A percentile compares a stretch with the other conserved stretches of the same genome.
Conservation (phyloP, 2,329 filamentous ascomycete genomes). For the Ramularia endophylla region DNA sequence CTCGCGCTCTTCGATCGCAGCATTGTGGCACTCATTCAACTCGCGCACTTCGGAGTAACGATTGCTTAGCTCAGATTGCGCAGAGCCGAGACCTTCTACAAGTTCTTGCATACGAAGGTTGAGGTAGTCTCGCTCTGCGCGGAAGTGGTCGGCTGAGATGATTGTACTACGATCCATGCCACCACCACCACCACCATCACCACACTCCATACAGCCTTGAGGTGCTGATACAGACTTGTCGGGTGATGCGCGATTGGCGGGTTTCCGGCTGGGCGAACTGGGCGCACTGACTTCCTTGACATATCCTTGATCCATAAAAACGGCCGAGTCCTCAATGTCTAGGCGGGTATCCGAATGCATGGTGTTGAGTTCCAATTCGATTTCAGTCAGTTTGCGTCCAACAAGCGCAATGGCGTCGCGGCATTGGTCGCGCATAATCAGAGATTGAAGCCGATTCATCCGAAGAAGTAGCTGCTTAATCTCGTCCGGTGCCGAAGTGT, state of each 20-base stretch:
- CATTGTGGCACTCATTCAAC: constrained; percentile 26
- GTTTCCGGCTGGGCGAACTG: neutral
- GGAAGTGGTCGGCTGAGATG: constrained; percentile 15
- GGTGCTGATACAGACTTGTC: too few relatives aligned
- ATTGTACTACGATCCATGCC: neutral
- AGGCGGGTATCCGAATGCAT: constrained; percentile 22
- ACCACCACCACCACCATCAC: constrained; percentile 10
- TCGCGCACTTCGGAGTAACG: constrained; percentile 30
- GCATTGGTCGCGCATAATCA: constrained; percentile 29
- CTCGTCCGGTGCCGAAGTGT: constrained; percentile 18
- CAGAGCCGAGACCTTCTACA: constrained; percentile 25
- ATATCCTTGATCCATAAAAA: constrained; percentile 27
- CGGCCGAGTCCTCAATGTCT: constrained; percentile 27
- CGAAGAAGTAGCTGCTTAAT: constrained; percentile 33
- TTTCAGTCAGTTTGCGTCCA: constrained; percentile 25
- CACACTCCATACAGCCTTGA: constrained; percentile 7
- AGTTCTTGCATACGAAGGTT: constrained; percentile 27
- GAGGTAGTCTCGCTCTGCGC: constrained; percentile 21
- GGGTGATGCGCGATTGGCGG: neutral
- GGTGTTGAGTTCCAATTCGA: constrained; percentile 28
- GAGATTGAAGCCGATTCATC: constrained; percentile 32
- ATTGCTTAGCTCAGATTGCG: constrained; percentile 27
- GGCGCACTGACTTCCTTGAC: constrained; percentile 7
- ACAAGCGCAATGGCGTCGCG: constrained; percentile 22
- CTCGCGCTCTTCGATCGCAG: constrained; percentile 28